Conservation (phyloP, 2,329 filamentous ascomycete genomes). For the Sporothrix brunneoviolacea region DNA sequence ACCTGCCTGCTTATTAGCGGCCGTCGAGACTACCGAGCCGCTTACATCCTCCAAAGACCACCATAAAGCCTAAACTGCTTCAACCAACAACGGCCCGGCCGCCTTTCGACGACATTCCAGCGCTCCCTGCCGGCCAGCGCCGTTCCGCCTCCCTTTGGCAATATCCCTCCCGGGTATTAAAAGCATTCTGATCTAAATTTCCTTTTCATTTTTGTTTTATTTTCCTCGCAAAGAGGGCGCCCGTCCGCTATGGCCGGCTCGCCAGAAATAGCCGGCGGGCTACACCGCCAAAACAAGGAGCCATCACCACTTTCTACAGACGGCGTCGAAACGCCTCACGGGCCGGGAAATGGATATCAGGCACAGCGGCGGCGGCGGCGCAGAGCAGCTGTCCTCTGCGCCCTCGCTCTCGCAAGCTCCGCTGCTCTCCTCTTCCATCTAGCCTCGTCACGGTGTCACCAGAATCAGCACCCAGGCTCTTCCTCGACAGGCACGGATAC, state of each 20-base stretch:
- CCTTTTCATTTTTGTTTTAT: background rate
- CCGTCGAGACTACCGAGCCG: no score
- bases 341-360: no score
- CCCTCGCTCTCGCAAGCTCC: background rate
- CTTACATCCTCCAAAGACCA: no score
- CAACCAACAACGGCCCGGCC: no score
- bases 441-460: background rate
- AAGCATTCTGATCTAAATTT: no score
- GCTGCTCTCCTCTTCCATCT: background rate
- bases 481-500: background rate
- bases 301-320: background rate
- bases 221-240: background rate
- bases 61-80: no score
- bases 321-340: no score
- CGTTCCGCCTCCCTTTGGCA: no score
- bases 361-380: background rate
- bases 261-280: background rate
- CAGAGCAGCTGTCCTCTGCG: background rate
- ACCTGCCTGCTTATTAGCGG: no score
- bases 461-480: background rate
- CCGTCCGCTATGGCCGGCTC: constrained; percentile 1
- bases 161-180: no score
- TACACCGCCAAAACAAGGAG: background rate
- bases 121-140: no score
- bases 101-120: no score